Evolutionary conservation across 164 flowering plant species (phyloP).

Genomic region (Cinnamomum chago): DNA sequence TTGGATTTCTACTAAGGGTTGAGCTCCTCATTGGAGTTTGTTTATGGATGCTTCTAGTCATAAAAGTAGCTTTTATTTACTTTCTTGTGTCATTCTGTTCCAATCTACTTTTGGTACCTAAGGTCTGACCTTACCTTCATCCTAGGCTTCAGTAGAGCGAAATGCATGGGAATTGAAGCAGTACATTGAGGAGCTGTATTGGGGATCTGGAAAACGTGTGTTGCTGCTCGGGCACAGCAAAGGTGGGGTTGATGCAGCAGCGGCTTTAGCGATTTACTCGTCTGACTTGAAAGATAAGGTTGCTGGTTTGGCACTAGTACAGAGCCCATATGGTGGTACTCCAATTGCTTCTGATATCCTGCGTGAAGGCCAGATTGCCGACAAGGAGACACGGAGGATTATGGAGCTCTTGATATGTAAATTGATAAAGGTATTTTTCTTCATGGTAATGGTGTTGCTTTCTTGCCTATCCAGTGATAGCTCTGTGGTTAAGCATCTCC

Average conservation of each 20-base stretch:
- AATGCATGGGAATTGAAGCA: slow-evolving; percentile 84
- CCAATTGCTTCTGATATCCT: slow-evolving; percentile 87
- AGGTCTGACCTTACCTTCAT: too few species aligned
- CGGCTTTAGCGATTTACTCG: slow-evolving; percentile 79
- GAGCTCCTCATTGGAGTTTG: too few species aligned
- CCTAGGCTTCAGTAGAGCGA: slow-evolving; percentile 80
- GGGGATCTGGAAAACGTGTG: slow-evolving; percentile 87
- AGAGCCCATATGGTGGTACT: slow-evolving; percentile 86
- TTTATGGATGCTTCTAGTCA: too few species aligned
- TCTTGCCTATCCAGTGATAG: not conserved
- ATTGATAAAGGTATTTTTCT: slow-evolving; percentile 57
- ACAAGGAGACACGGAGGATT: slow-evolving; percentile 70
- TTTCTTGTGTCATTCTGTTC: too few species aligned
- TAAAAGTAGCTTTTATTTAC: too few species aligned
- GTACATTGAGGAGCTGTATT: slow-evolving; percentile 81
- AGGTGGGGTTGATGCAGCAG: slow-evolving; percentile 96
- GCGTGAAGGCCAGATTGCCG: slow-evolving; percentile 88
- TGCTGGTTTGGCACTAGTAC: slow-evolving; percentile 80
- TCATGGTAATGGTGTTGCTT: not conserved
- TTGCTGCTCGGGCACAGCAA: slow-evolving; percentile 93
- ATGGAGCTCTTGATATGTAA: slow-evolving; percentile 80
- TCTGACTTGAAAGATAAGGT: slow-evolving; percentile 65
- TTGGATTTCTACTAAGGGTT: too few species aligned
- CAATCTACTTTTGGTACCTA: too few species aligned
- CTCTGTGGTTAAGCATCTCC: not conserved